Conservation (phyloP, 2,329 filamentous ascomycete genomes). For the Penicillium polonicum region DNA sequence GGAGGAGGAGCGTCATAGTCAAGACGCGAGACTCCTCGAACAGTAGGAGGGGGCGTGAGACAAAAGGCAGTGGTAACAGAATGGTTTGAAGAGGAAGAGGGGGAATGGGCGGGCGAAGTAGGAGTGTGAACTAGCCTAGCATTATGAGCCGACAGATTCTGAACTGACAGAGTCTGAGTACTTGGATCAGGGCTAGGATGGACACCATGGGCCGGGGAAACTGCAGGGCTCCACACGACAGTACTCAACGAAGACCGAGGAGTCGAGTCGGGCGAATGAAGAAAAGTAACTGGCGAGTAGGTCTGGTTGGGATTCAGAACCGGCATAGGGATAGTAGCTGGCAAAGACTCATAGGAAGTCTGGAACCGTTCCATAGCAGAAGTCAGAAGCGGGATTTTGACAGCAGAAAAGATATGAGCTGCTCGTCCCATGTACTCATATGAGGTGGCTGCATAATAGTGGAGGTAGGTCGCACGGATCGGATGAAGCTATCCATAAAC, state of each 20-base stretch:
- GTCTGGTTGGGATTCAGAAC: not conserved
- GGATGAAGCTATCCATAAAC: conserved; percentile 31
- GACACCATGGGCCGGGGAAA: not conserved
- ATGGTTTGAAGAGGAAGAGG: not conserved
- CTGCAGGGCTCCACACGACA: not conserved
- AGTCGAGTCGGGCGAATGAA: not conserved
- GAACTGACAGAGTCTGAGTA: not conserved
- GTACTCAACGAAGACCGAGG: not conserved
- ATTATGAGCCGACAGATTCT: not conserved
- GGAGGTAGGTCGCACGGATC: conserved; percentile 41
- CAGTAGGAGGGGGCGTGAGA: conserved; percentile 1
- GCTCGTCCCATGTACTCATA: conserved; percentile 49
- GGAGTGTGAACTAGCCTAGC: not conserved
- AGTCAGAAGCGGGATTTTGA: conserved; percentile 43
- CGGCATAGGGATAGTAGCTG: conserved; percentile 12
- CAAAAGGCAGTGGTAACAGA: conserved; percentile 1
- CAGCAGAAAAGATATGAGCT: conserved; percentile 47
- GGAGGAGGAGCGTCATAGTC: not conserved
- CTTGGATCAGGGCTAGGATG: not conserved
- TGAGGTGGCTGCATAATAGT: conserved; percentile 49
- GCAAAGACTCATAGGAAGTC: conserved; percentile 32
- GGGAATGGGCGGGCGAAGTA: not conserved
- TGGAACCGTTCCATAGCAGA: conserved; percentile 44
- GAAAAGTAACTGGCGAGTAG: not conserved
- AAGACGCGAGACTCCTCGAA: not conserved